Base-by-base conservation (phyloP, 1,284 basidiomycete genomes). In the Pholiota adiposa region DNA sequence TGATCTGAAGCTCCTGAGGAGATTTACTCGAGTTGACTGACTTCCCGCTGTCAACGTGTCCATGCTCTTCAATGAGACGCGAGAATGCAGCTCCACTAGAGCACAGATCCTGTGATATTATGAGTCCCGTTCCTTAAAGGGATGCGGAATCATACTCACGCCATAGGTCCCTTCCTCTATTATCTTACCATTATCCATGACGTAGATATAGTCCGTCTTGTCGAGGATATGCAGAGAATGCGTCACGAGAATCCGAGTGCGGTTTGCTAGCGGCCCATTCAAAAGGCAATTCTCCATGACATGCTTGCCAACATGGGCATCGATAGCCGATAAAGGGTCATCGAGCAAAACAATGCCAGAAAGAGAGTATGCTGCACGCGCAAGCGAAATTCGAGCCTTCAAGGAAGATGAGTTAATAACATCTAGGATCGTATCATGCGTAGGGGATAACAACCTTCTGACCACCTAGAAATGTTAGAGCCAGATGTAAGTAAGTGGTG, bases 331-430 rank as follows among this genome's bases (percentile, higher is more conserved):
- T 23, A 92, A 77, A 5, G 87, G 85, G 65, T 90, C 88, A 66
- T 92, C 88, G 43, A 92, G 75, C 18, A 90, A 76, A 27, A 94
- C 81, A 40, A 94, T 85, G 57, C 89, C 86, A 0, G 90, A 84
- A 0, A 83, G 77, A 0, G 91, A 91, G 70, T 94, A 96, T 2
- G 91, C 86, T 2, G 91, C 92, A 2, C 93, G 80, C 1, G 93
- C 93, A 8, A 96, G 77, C 4, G 88, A 92, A 12, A 96, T 85
- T 18, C 94, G 86, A 33, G 93, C 93, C 80, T 92, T 25, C 8
- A 44, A 16, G 31, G 38, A 44, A 34, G 16, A 60, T 25, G 71
- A 59, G 50, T 11, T 9, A 31, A 29, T 53, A 11, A n/a, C n/a
- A n/a, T n/a, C n/a, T n/a, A 43, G 18, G 3, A 23, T 56, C 38